Percentiles rank a stretch among this genome's conserved stretches.
phyloP scores from a whole-genome alignment of 2,329 filamentous ascomycete species.

The Paecilomyces variotii region DNA sequence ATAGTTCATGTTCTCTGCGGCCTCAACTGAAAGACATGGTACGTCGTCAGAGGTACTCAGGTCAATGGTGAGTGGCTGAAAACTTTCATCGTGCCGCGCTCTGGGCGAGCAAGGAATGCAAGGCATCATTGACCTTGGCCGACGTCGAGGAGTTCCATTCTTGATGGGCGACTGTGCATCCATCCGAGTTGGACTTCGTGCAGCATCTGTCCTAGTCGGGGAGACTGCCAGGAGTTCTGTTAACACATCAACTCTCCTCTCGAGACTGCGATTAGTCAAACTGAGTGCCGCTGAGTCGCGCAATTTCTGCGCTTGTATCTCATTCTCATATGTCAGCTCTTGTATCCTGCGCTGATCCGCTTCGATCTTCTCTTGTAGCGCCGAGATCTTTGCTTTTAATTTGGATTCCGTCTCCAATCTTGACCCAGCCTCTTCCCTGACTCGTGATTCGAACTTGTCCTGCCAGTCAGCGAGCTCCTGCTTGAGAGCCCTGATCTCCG shows the following conservation, averaged over 20 bases:
- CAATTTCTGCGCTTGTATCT: constrained; percentile 22
- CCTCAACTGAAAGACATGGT: background rate
- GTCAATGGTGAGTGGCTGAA: background rate
- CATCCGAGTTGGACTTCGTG: constrained; percentile 10
- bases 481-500: constrained; percentile 23
- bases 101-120: constrained; percentile 3
- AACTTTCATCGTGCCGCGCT: background rate
- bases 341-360: constrained; percentile 20
- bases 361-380: constrained; percentile 24
- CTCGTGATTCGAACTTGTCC: constrained; percentile 24
- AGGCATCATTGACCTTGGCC: constrained; percentile 12
- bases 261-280: constrained; percentile 24
- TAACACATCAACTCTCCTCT: constrained; percentile 27
- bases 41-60: background rate
- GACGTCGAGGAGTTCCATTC: constrained; percentile 5
- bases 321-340: constrained; percentile 25
- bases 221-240: constrained; percentile 29
- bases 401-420: constrained; percentile 20
- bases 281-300: constrained; percentile 23
- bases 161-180: constrained; percentile 6
- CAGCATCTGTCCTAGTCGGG: constrained; percentile 14
- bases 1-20: background rate
- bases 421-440: constrained; percentile 22
- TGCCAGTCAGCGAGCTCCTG: constrained; percentile 23
- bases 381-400: constrained; percentile 21